A percentile compares a stretch with the other conserved stretches of the same genome.
These are phyloP conservation scores for Microsporum audouinii DNA, from an alignment of 2,329 filamentous ascomycete species.

Conservation along the genomic window DNA sequence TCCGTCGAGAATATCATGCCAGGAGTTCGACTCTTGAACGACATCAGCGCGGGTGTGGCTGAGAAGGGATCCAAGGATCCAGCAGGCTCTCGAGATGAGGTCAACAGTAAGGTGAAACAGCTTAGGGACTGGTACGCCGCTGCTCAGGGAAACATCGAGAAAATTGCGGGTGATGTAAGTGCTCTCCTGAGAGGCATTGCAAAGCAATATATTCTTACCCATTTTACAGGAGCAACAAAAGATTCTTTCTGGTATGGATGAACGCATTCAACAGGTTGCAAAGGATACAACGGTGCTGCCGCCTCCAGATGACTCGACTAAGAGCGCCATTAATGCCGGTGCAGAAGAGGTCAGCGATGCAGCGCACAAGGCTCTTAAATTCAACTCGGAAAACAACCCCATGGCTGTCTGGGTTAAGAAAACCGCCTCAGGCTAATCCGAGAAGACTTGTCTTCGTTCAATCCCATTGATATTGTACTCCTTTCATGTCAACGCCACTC, in stretches of 20 bases:
- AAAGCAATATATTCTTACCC: neutral
- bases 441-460: too few relatives aligned
- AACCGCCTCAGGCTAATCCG: too few relatives aligned
- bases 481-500: too few relatives aligned
- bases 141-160: neutral
- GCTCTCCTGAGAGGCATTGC: neutral
- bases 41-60: neutral
- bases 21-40: neutral
- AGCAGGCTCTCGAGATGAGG: neutral
- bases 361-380: neutral
- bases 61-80: neutral
- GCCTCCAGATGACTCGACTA: neutral
- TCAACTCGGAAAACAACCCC: neutral
- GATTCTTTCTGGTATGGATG: neutral
- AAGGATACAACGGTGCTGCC: neutral
- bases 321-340: neutral
- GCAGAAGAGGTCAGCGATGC: neutral
- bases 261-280: neutral
- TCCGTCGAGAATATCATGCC: neutral
- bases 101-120: neutral
- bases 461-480: too few relatives aligned
- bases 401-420: neutral
- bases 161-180: neutral
- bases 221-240: neutral
- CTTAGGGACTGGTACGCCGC: neutral